Base-by-base conservation (phyloP, 768 basidiomycete genomes). In the Naganishia vaughanmartiniae region DNA sequence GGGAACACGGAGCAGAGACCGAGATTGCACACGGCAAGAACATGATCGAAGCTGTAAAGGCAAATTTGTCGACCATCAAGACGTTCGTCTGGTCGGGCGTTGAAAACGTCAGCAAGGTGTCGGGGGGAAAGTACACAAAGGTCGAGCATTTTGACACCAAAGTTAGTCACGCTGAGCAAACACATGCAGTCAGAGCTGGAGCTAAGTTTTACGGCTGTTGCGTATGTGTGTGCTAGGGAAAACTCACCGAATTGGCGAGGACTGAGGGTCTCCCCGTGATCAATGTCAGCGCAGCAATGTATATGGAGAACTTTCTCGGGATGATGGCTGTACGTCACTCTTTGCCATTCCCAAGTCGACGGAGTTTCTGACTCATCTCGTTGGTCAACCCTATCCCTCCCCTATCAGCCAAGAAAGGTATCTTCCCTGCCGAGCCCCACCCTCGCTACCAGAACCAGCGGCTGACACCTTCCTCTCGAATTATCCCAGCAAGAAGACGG, bases 71-170 rank as follows among this genome's bases (percentile, higher is more conserved):
- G 28, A 46, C 36, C 14, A 54, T 71, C 31, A 45, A 55, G 48
- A 58, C 55, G 31, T 45, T 73, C 33, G 33, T 65, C 70, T 73
- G 72, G 72, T 70, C 69, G 21, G 69, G 65, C 1, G 24, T 73
- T 10, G 30, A 31, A 45, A 39, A 39, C 42, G 72, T 70, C 21
- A 54, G 14, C 39, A 66, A 73, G 54, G 34, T 68, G 9, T 67
- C 70, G 19, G 26, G 48, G 0, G 74, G 74, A 9, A 73, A 71
- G 57, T 73, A 73, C 54, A 73, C 67, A 36, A 67, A 67, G 45
- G 74, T 73, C 7, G 72, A 71, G 30, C 74, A 74, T 31, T 71
- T 72, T 34, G 74, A 74, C 57, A 56, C 56, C 57, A 74, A 74
- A 70, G 74, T 53, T 71, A 5, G 71, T 71, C 19, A 73, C 28